Evolutionary conservation across 208 protist genomes (phyloP).

Genomic region (Trypanosoma cruzi): DNA sequence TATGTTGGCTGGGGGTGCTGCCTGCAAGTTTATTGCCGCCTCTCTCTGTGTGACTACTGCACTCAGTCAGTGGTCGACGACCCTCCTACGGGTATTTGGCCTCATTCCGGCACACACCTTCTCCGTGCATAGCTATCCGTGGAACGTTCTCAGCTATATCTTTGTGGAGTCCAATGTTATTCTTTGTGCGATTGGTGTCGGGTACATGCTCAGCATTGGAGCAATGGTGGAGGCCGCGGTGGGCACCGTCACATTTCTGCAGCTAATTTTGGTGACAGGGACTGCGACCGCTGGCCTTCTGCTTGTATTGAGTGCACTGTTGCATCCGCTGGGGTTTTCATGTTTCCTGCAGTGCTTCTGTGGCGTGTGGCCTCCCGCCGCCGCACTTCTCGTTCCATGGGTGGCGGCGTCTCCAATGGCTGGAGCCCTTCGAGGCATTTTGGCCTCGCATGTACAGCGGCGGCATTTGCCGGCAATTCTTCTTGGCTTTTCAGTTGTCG

Average conservation of each 20-base stretch:
- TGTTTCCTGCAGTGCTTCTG: constrained; percentile 41
- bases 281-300: constrained; percentile 26
- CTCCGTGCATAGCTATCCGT: constrained; percentile 31
- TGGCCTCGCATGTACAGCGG: constrained; percentile 14
- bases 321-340: constrained; percentile 21
- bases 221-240: constrained; percentile 31
- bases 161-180: constrained; percentile 19
- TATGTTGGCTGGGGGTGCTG: not conserved
- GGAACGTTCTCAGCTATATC: constrained; percentile 34
- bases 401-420: constrained; percentile 7
- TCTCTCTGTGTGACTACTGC: constrained; percentile 21
- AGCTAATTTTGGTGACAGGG: constrained; percentile 28
- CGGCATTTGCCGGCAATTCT: constrained; percentile 15
- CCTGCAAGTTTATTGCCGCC: constrained; percentile 15
- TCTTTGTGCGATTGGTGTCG: constrained; percentile 20
- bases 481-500: constrained; percentile 3
- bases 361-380: constrained; percentile 40
- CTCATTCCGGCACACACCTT: constrained; percentile 38
- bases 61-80: constrained; percentile 5
- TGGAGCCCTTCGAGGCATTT: not conserved
- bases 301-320: constrained; percentile 27
- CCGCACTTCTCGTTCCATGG: constrained; percentile 33
- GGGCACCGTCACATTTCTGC: constrained; percentile 29
- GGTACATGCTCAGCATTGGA: constrained; percentile 27
- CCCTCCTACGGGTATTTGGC: constrained; percentile 24